A percentile compares a stretch with the other conserved stretches of the same genome.
phyloP scores from a whole-genome alignment of 2,329 filamentous ascomycete genomes.

The Penicillium sp. region DNA sequence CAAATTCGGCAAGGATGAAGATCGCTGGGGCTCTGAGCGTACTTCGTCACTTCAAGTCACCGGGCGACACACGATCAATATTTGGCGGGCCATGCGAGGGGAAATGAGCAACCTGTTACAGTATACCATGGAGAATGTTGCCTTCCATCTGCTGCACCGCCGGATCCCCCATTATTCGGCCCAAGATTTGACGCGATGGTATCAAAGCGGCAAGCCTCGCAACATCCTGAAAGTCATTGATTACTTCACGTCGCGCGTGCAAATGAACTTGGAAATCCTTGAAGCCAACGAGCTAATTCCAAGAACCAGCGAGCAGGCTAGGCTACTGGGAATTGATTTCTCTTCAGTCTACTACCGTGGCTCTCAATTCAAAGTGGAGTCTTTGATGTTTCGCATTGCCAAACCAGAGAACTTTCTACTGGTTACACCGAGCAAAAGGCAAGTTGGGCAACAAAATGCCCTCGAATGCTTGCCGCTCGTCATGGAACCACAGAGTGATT shows the following conservation, averaged over 20 bases:
- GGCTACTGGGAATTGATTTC: constrained; percentile 89
- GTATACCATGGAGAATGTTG: constrained; percentile 94
- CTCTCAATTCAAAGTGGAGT: constrained; percentile 98
- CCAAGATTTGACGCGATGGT: constrained; percentile 75
- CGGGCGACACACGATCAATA: constrained; percentile 91
- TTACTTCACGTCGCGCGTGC: constrained; percentile 69
- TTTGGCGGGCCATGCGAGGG: constrained; percentile 93
- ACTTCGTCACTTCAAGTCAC: constrained; percentile 90
- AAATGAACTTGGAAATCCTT: constrained; percentile 82
- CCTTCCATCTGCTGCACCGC: constrained; percentile 80
- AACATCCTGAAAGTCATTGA: constrained; percentile 69
- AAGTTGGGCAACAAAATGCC: constrained; percentile 90
- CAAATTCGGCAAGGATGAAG: constrained; percentile 76
- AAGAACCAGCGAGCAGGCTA: constrained; percentile 87
- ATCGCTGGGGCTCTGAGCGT: constrained; percentile 89
- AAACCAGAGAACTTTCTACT: constrained; percentile 94
- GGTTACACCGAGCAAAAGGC: constrained; percentile 81
- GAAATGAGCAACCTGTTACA: constrained; percentile 77
- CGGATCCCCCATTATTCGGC: constrained; percentile 84
- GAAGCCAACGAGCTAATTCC: constrained; percentile 84
- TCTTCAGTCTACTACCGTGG: constrained; percentile 92
- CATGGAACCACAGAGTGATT: constrained; percentile 93
- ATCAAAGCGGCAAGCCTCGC: constrained; percentile 59
- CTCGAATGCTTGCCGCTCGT: constrained; percentile 90
- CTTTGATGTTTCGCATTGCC: constrained; percentile 95